A percentile compares a stretch with the other conserved stretches of the same genome.
These are phyloP conservation scores for Ophiostoma perfectum DNA, from an alignment of 2,329 filamentous ascomycete species.

Conservation along the genomic window DNA sequence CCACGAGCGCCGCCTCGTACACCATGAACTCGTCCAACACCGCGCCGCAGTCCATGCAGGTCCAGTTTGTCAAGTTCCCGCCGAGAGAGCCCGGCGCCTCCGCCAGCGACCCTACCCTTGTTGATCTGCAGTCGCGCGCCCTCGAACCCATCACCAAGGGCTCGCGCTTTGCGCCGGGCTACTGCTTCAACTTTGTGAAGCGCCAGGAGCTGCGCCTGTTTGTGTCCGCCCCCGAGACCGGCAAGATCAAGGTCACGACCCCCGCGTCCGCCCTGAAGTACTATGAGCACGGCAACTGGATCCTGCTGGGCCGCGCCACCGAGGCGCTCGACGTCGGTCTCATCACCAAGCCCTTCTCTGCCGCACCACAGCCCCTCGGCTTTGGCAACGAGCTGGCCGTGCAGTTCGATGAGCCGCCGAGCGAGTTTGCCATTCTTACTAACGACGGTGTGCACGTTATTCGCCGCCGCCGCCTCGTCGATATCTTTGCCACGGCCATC, in stretches of 20 bases:
- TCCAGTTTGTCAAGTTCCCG: constrained; percentile 94
- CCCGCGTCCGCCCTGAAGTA: constrained; percentile 54
- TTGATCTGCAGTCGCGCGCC: constrained; percentile 46
- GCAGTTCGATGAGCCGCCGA: constrained; percentile 80
- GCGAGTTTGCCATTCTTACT: constrained; percentile 86
- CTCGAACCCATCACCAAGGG: constrained; percentile 49
- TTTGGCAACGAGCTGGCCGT: constrained; percentile 94
- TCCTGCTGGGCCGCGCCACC: constrained; percentile 61
- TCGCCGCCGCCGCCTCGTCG: constrained; percentile 75
- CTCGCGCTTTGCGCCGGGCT: constrained; percentile 72
- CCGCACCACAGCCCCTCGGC: constrained; percentile 61
- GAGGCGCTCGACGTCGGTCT: constrained; percentile 73
- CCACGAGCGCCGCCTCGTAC: constrained; percentile 70
- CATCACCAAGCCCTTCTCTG: constrained; percentile 66
- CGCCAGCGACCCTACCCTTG: constrained; percentile 35
- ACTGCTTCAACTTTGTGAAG: constrained; percentile 76
- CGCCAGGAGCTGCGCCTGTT: constrained; percentile 54
- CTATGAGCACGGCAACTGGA: constrained; percentile 74
- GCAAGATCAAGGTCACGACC: constrained; percentile 63
- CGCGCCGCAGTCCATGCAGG: constrained; percentile 89
- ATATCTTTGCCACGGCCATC: constrained; percentile 82
- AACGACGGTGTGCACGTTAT: constrained; percentile 86
- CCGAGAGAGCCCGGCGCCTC: constrained; percentile 47
- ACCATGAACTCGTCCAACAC: constrained; percentile 54
- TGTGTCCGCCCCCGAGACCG: constrained; percentile 80